These are phyloP conservation scores for Brettanomyces naardenensis DNA, from an alignment of 805 yeast species.

Conservation along the genomic window DNA sequence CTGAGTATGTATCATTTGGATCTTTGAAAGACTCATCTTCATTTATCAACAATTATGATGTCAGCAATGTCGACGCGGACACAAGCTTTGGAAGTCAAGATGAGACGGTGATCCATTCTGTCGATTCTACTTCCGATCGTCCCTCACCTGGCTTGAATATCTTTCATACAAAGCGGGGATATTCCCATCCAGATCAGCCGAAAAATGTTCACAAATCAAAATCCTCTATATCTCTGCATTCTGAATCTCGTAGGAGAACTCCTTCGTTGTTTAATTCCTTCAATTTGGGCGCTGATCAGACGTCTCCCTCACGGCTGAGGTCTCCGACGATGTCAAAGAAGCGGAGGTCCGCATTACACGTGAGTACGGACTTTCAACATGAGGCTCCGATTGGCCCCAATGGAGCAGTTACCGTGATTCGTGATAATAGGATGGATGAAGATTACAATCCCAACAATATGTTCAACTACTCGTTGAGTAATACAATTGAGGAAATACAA, in stretches of 20 bases:
- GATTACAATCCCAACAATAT: conserved; percentile 25
- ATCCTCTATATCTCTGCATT: neutral
- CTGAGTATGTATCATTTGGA: conserved; percentile 33
- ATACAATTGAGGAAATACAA: conserved; percentile 26
- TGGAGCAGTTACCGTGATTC: neutral
- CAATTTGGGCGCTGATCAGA: neutral
- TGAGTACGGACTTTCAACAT: neutral
- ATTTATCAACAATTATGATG: conserved; percentile 11
- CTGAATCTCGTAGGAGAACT: neutral
- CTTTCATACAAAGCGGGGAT: neutral
- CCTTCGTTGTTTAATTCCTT: neutral
- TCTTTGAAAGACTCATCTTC: conserved; percentile 25
- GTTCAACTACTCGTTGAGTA: conserved; percentile 24
- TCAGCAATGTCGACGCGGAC: conserved; percentile 3
- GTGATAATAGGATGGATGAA: conserved; percentile 12
- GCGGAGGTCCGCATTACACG: neutral
- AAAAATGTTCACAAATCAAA: neutral
- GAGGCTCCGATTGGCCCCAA: neutral
- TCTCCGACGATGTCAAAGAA: neutral
- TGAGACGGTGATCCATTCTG: neutral
- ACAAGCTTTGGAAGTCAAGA: neutral
- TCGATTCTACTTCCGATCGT: neutral
- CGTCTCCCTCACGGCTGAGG: neutral
- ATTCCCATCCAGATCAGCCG: neutral
- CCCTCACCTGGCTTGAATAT: neutral